Evolutionary conservation across 768 basidiomycete genomes (phyloP).

Genomic region (Hygrophorus russula): DNA sequence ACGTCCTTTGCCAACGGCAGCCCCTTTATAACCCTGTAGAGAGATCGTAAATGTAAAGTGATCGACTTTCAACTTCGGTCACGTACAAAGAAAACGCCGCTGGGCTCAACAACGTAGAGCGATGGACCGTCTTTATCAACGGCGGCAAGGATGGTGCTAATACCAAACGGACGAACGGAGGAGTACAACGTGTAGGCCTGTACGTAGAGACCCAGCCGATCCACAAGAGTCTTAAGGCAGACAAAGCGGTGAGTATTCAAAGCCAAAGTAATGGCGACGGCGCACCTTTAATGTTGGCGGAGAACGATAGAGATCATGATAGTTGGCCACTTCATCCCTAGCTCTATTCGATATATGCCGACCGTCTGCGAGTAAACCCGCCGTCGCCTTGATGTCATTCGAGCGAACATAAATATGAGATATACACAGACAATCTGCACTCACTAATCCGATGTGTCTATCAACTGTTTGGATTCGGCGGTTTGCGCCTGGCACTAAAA

Average conservation of each 20-base stretch:
- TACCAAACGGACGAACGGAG: conserved; percentile 93
- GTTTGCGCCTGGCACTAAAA: conserved; percentile 88
- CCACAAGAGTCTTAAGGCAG: conserved; percentile 29
- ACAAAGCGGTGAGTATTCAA: not conserved
- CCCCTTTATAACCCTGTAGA: conserved; percentile 82
- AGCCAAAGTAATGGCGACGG: not conserved
- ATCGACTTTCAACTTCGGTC: not conserved
- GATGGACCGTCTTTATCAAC: conserved; percentile 83
- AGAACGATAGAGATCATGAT: conserved; percentile 61
- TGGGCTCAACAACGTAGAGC: conserved; percentile 89
- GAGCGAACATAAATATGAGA: not conserved
- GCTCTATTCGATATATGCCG: conserved; percentile 79
- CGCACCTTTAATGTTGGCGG: conserved; percentile 73
- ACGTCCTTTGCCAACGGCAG: conserved; percentile 97
- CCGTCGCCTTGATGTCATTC: conserved; percentile 57
- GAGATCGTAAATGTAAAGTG: conserved; percentile 1
- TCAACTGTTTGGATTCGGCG: conserved; percentile 90
- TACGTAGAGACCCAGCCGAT: conserved; percentile 79
- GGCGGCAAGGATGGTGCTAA: conserved; percentile 83
- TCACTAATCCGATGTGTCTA: conserved; percentile 84
- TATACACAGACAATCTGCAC: conserved; percentile 8
- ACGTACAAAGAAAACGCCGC: conserved; percentile 81
- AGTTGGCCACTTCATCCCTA: conserved; percentile 69
- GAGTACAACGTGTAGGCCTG: conserved; percentile 98
- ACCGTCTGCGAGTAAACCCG: conserved; percentile 90